These are phyloP conservation scores for Nemania abortiva DNA, from an alignment of 2,329 filamentous ascomycete genomes.

Conservation along the genomic window DNA sequence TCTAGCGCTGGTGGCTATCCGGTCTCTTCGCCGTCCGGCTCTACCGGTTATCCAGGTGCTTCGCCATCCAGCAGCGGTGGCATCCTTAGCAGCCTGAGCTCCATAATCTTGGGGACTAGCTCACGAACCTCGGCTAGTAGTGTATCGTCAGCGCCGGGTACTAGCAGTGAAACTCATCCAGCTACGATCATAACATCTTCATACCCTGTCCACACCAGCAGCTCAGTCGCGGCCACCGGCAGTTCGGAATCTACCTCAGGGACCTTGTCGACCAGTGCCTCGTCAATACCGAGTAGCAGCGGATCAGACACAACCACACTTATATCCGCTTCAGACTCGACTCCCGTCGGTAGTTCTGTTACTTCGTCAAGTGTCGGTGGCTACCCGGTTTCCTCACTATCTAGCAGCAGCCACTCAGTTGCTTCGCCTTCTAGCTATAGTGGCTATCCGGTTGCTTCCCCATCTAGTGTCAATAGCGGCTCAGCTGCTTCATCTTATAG, in stretches of 20 bases:
- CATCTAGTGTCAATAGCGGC: too few species aligned
- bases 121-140: slow-evolving; percentile 16
- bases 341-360: background rate
- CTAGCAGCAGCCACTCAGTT: too few species aligned
- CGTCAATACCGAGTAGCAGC: background rate
- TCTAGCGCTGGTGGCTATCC: background rate
- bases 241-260: background rate
- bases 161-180: slow-evolving; percentile 17
- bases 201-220: background rate
- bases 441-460: too few species aligned
- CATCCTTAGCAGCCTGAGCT: slow-evolving; percentile 50
- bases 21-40: slow-evolving; percentile 15
- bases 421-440: too few species aligned
- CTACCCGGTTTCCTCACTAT: too few species aligned
- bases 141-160: slow-evolving; percentile 2
- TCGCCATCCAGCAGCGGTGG: slow-evolving; percentile 39
- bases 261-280: background rate
- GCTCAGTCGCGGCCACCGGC: background rate
- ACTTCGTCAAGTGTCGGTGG: background rate
- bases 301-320: background rate
- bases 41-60: slow-evolving; percentile 36
- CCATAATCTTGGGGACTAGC: slow-evolving; percentile 45
- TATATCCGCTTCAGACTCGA: background rate
- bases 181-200: slow-evolving; percentile 10
- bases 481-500: too few species aligned